A percentile compares a stretch with the other conserved stretches of the same genome.
phyloP scores from a whole-genome alignment of 768 basidiomycete genomes.

The Mycena belliarum region DNA sequence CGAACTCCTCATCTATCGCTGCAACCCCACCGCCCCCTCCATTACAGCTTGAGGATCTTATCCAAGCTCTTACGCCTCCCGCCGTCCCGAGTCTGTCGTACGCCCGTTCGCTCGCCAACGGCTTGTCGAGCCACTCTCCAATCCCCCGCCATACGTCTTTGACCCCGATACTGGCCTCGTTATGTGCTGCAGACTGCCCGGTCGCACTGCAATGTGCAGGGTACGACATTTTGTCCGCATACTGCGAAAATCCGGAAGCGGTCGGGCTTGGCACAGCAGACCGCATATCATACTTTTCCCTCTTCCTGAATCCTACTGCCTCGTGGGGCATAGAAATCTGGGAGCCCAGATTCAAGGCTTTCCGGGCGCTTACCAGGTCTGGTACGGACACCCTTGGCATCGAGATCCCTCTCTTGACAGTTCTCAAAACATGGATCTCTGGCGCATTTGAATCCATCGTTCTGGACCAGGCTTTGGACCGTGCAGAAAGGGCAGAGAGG shows the following conservation, averaged over 20 bases:
- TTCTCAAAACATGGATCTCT: conserved; percentile 67
- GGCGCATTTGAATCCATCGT: conserved; percentile 59
- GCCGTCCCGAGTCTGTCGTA: conserved; percentile 66
- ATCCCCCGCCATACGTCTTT: conserved; percentile 54
- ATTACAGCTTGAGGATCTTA: conserved; percentile 40
- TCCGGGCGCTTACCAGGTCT: conserved; percentile 61
- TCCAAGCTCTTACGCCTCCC: conserved; percentile 51
- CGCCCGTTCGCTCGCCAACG: conserved; percentile 59
- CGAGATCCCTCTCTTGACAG: conserved; percentile 54
- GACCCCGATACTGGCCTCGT: conserved; percentile 57
- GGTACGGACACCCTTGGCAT: conserved; percentile 66
- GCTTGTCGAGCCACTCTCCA: conserved; percentile 53
- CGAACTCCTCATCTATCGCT: conserved; percentile 24
- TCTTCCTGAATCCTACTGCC: conserved; percentile 50
- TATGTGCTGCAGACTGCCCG: conserved; percentile 59
- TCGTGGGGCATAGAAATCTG: conserved; percentile 70
- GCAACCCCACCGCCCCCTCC: conserved; percentile 31
- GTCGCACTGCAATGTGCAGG: conserved; percentile 63
- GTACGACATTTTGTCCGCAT: conserved; percentile 71
- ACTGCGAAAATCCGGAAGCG: conserved; percentile 61
- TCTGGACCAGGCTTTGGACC: conserved; percentile 34
- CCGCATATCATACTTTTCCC: conserved; percentile 60
- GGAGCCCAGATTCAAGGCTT: conserved; percentile 68
- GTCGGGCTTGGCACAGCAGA: conserved; percentile 53
- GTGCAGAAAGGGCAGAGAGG: conserved; percentile 52